Base-by-base conservation (phyloP, 345 rosid genomes). In the Populus euphratica region DNA sequence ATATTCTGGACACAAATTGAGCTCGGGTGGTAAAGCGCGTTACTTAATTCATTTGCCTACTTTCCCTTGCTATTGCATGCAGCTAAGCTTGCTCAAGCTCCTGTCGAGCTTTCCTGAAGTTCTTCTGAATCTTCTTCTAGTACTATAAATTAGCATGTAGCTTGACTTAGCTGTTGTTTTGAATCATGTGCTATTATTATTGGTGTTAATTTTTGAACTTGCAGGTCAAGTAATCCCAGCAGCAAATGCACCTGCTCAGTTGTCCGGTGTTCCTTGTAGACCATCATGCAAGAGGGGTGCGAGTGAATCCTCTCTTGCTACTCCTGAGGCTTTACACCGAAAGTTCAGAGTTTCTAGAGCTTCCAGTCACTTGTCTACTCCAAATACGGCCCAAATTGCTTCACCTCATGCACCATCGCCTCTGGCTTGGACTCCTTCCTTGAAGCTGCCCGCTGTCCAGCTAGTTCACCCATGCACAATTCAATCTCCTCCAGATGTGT, bases 221-320 rank as follows among this genome's bases (percentile, higher is more conserved):
- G 59, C 82, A 84, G 86, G 75, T 74, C 78, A 76, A 69, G 67
- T 39, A 72, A 76, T 41, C 49, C 44, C 43, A 10, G 77, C 69
- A 59, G 74, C 67, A 33, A 67, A 47, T 74, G 23, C 8, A 18
- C 77, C 73, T 47, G 27, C 70, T 66, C 70, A 38, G 41, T 43
- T 33, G 59, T 73, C 77, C 27, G 54, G 50, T 67, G 36, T 27
- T 70, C 68, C 27, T 56, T 44, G 61, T 16, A 49, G 75, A 68
- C 68, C 69, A 65, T 81, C 84, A 79, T 70, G 16, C 54, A 79
- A 73, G 79, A 86, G 85, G 74, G 54, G 35, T 49, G 61, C 65
- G 23, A 5, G 64, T 25, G 69, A 68, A 36, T 23, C 62, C 9
- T 69, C 65, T 11, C n/a, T 65, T 3, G 68, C 31, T 62, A 52